Evolutionary conservation across 2,329 filamentous ascomycete genomes (phyloP).

Genomic region (Verticillium tricorpus): DNA sequence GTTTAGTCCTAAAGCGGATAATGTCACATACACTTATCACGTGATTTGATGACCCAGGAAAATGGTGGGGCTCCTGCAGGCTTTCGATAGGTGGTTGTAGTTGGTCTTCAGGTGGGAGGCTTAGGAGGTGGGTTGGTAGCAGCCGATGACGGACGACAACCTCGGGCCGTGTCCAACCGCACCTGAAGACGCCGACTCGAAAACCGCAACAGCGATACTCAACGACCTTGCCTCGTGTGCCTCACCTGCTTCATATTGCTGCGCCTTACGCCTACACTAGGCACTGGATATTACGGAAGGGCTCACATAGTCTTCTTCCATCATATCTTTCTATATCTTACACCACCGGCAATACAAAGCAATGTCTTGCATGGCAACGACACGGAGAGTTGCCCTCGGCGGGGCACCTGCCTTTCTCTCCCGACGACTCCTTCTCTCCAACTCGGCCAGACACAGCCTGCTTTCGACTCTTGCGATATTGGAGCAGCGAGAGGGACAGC

Average conservation of each 20-base stretch:
- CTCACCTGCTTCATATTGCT: background rate
- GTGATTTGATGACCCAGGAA: no score
- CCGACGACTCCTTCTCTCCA: conserved; percentile 32
- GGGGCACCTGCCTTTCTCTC: conserved; percentile 41
- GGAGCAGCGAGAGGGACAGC: conserved; percentile 86
- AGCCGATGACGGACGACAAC: conserved; percentile 8
- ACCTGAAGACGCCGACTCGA: background rate
- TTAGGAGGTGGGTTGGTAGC: background rate
- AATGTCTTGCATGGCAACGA: conserved; percentile 24
- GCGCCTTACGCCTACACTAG: background rate
- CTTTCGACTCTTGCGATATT: conserved; percentile 87
- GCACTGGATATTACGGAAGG: background rate
- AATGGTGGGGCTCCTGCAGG: no score
- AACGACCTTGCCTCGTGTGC: background rate
- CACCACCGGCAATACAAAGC: conserved; percentile 5
- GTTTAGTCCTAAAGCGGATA: no score
- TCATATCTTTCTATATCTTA: background rate
- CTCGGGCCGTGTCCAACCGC: conserved; percentile 36
- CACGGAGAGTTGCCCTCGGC: conserved; percentile 5
- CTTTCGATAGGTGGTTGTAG: no score
- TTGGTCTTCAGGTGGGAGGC: no score
- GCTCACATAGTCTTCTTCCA: background rate
- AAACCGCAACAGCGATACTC: background rate
- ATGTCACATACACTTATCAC: no score
- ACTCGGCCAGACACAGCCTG: conserved; percentile 35